A percentile compares a stretch with the other conserved stretches of the same genome.
Evolutionary conservation across 192 early-diverging fungal genomes (phyloP).

Genomic region (Coemansia sp.): DNA sequence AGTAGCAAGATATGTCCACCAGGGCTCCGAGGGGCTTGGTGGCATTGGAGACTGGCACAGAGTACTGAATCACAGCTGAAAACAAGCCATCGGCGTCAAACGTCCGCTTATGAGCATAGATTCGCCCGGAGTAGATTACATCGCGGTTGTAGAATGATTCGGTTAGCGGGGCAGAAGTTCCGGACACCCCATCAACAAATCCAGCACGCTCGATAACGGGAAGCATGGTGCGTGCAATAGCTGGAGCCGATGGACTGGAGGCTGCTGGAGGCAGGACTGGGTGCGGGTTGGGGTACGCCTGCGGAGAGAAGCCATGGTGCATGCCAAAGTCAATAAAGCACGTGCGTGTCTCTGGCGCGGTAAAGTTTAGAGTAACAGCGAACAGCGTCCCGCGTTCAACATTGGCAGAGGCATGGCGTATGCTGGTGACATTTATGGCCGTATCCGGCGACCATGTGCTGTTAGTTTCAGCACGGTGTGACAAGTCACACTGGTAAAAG

Average conservation of each 20-base stretch:
- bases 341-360: conserved; percentile 45
- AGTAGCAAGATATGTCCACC: conserved; percentile 48
- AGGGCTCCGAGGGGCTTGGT: conserved; percentile 9
- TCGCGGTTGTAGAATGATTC: conserved; percentile 31
- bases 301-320: conserved; percentile 37
- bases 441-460: conserved; percentile 24
- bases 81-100: conserved; percentile 30
- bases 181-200: conserved; percentile 21
- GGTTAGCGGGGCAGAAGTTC: conserved; percentile 8
- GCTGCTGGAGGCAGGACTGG: conserved; percentile 23
- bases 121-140: conserved; percentile 33
- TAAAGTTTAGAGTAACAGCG: conserved; percentile 28
- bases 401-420: conserved; percentile 10
- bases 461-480: not conserved
- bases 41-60: conserved; percentile 17
- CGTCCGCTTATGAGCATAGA: conserved; percentile 34
- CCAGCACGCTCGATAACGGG: conserved; percentile 45
- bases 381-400: conserved; percentile 29
- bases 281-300: conserved; percentile 47
- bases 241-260: not conserved
- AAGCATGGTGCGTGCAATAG: conserved; percentile 23
- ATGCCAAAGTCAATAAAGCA: conserved; percentile 50
- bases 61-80: conserved; percentile 34
- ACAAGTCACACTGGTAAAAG: conserved; percentile 35
- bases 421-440: conserved; percentile 39